Conservation (phyloP, 83 land plant genomes). For the Picea abies region DNA sequence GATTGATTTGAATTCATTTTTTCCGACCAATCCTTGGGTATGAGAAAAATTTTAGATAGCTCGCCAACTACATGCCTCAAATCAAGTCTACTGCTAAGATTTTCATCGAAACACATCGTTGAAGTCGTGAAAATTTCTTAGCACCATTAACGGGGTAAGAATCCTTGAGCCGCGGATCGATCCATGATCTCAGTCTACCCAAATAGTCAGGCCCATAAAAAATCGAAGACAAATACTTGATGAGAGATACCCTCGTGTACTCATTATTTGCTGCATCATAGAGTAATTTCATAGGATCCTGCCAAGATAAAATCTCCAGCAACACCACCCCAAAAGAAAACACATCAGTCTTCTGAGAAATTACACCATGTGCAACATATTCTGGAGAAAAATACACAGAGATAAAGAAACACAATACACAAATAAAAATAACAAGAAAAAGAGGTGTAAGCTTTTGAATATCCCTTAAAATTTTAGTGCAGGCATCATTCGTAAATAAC, state of each 20-base stretch:
- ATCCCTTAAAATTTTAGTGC: too few species aligned
- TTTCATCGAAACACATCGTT: constrained; percentile 22
- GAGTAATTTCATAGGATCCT: constrained; percentile 27
- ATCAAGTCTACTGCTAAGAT: constrained; percentile 3
- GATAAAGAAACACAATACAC: too few species aligned
- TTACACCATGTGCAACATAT: constrained; percentile 20
- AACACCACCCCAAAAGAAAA: constrained; percentile 29
- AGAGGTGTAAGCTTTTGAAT: too few species aligned
- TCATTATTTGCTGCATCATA: not conserved
- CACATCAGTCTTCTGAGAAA: constrained; percentile 36
- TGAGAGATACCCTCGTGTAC: constrained; percentile 18
- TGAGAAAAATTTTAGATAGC: too few species aligned
- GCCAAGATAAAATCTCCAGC: constrained; percentile 32
- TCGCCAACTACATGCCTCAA: too few species aligned
- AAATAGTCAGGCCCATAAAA: constrained; percentile 16
- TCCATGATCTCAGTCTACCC: constrained; percentile 30
- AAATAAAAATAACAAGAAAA: too few species aligned
- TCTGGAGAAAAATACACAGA: constrained; percentile 21
- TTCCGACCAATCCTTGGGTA: too few species aligned
- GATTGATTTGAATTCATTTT: too few species aligned
- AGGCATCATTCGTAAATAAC: too few species aligned
- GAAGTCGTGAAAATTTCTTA: constrained; percentile 16
- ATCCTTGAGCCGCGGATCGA: constrained; percentile 38
- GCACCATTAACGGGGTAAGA: constrained; percentile 35
- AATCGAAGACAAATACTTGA: constrained; percentile 17